Conservation (phyloP, 805 yeast species). For the Ogataea parapolymorpha region DNA sequence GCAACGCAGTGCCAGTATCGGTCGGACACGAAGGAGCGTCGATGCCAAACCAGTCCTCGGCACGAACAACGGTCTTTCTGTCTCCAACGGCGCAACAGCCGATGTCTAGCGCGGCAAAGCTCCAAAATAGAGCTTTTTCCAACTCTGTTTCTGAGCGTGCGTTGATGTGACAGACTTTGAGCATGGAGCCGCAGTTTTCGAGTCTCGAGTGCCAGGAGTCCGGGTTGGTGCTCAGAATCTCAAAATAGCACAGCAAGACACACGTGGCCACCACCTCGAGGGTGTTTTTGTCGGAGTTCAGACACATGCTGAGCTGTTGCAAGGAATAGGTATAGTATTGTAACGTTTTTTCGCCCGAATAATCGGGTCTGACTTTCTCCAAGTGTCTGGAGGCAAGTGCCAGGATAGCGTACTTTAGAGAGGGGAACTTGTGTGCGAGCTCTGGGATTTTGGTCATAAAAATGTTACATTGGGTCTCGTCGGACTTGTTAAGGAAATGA, state of each 20-base stretch:
- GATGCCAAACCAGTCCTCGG: conserved; percentile 14
- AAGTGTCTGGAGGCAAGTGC: conserved; percentile 31
- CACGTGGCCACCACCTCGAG: conserved; percentile 34
- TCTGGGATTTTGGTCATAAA: conserved; percentile 34
- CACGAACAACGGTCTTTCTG: conserved; percentile 10
- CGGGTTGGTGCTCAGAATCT: conserved; percentile 39
- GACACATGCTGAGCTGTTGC: conserved; percentile 34
- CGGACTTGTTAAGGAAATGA: conserved; percentile 21
- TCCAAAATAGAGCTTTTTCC: conserved; percentile 42
- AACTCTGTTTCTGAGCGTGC: conserved; percentile 35
- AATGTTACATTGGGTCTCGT: conserved; percentile 28
- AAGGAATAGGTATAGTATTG: conserved; percentile 29
- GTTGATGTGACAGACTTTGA: conserved; percentile 37
- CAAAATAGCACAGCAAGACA: conserved; percentile 41
- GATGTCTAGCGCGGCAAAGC: conserved; percentile 41
- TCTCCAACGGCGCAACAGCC: conserved; percentile 33
- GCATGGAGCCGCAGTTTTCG: conserved; percentile 37
- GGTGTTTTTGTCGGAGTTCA: conserved; percentile 32
- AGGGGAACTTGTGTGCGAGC: conserved; percentile 36
- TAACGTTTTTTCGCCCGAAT: conserved; percentile 28
- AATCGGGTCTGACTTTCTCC: conserved; percentile 19
- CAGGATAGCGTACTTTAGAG: conserved; percentile 26
- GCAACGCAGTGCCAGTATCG: conserved; percentile 11
- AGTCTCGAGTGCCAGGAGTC: conserved; percentile 39
- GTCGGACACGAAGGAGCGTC: neutral